Base-by-base conservation (phyloP, 805 yeast genomes). In the Schizosaccharomyces octosporus region DNA sequence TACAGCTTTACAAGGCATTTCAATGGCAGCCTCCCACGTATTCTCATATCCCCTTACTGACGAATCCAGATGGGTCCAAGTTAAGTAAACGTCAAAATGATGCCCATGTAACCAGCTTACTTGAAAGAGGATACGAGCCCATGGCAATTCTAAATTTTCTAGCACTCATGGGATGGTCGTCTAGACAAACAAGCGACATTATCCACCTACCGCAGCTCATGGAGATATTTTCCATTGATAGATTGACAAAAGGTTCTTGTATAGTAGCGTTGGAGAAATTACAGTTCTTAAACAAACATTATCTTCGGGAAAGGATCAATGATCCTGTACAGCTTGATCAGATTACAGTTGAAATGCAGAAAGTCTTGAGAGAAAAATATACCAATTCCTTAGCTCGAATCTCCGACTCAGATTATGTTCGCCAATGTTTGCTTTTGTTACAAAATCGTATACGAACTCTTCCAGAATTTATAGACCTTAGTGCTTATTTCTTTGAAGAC, bases 111-210 rank as follows among this genome's bases (percentile, higher is more conserved):
- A 70, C 78, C 65, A 72, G 74, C 0, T 67, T 65, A 27, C 59
- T 60, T 7, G 74, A 74, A 54, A 59, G 59, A n/a, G 95, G 95
- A 0, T 76, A 85, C 17, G 71, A 87, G 4, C 95, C 96, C 0
- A 95, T 89, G 69, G 93, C 98, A 0, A 71, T 93, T 48, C 74
- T 86, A 5, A 93, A 93, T 67, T 93, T 87, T 70, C 84, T 83
- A 55, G 95, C 90, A 0, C 74, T 93, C 63, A 85, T 87, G 70
- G 99, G 99, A 0, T 93, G 98, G 98, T 79, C 95, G 4, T 95
- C 96, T 3, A 31, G 39, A 17, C 36, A 29, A 4, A 51, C 24
- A 51, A 51, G 36, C n/a, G 57, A 51, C 27, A 7, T 51, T 29
- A 21, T 51, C n/a, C 48, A 48, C 13, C 60, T 66, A 61, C 60